Percentiles rank a stretch among this genome's conserved stretches.
Evolutionary conservation across 495 filamentous ascomycete species (phyloP).

Genomic region (Beverwykella pulmonaria): DNA sequence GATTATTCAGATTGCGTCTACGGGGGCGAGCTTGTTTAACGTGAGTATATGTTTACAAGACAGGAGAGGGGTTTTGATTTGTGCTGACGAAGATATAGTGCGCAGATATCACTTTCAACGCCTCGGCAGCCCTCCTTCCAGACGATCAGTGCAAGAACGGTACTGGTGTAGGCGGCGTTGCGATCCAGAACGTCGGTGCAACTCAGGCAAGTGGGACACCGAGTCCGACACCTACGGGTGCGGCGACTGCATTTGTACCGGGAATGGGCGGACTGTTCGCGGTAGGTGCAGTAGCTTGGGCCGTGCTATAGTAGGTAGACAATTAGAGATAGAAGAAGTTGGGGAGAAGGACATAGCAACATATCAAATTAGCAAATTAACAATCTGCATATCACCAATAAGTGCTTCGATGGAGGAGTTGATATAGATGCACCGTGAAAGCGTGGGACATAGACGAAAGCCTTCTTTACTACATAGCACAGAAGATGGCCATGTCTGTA

Average conservation of each 20-base stretch:
- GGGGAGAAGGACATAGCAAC: too few species aligned
- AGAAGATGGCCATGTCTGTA: too few species aligned
- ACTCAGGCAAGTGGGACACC: not conserved
- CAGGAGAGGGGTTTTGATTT: not conserved
- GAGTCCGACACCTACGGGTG: not conserved
- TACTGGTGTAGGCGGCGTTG: slow-evolving; percentile 44
- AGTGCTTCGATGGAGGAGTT: too few species aligned
- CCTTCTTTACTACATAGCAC: too few species aligned
- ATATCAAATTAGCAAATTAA: too few species aligned
- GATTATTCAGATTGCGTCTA: slow-evolving; percentile 56
- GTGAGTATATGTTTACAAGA: slow-evolving; percentile 48
- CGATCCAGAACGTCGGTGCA: slow-evolving; percentile 22
- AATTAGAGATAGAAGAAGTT: too few species aligned
- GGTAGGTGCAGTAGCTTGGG: not conserved
- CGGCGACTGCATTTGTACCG: not conserved
- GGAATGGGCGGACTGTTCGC: not conserved
- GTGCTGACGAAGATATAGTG: slow-evolving; percentile 50
- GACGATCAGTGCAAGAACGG: slow-evolving; percentile 55
- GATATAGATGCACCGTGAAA: too few species aligned
- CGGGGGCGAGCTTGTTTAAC: slow-evolving; percentile 62
- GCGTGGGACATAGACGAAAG: too few species aligned
- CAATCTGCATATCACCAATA: too few species aligned
- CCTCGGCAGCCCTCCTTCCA: slow-evolving; percentile 47
- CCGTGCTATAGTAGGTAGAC: not conserved
- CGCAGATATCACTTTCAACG: slow-evolving; percentile 63